Base-by-base conservation (phyloP, 2,329 filamentous ascomycete species). In the Colletotrichum cuscutae region DNA sequence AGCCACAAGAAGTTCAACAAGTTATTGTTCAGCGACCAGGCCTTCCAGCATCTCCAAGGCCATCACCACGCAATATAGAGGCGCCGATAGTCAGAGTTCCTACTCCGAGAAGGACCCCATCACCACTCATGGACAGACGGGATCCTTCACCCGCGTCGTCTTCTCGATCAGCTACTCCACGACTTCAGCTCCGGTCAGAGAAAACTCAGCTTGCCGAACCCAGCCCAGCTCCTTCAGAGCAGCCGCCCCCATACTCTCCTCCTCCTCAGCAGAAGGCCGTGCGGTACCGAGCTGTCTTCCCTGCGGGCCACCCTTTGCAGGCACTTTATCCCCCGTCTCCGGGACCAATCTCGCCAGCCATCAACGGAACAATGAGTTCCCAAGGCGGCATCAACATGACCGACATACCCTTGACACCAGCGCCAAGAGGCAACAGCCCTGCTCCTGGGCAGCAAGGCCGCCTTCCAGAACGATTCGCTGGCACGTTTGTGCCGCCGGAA, bases 341-440 rank as follows among this genome's bases (percentile, higher is more conserved):
- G 0, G 88, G 88, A 0, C 90, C 90, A 2, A 81, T 89, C 0
- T 92, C 92, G 1, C 91, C 92, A 1, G 91, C 87, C 0, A 82
- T 93, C 52, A 86, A 90, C 49, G 85, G 86, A 15, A 89, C 88
- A 0, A 93, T 93, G 86, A 88, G 88, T 12, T 89, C 90, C 0
- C 88, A 89, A 69, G 89, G 91, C 1, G 89, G 86, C 2, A 90
- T 92, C 57, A 86, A 84, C 26, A 85, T 94, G 84, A 86, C 87
- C 1, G 87, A 91, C 11, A 88, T 93, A 13, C 87, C 88, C 1
- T 79, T 89, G 30, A 89, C 87, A 0, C 87, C 88, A 4, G 78
- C 81, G 4, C 74, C 78, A 62, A 64, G 60, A n/a, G 69, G 74
- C 63, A 65, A 80, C 57, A 72, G 75, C 28, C 52, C 74, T 58